Conservation (phyloP, 495 filamentous ascomycete species). For the Penicillium malachiteum region DNA sequence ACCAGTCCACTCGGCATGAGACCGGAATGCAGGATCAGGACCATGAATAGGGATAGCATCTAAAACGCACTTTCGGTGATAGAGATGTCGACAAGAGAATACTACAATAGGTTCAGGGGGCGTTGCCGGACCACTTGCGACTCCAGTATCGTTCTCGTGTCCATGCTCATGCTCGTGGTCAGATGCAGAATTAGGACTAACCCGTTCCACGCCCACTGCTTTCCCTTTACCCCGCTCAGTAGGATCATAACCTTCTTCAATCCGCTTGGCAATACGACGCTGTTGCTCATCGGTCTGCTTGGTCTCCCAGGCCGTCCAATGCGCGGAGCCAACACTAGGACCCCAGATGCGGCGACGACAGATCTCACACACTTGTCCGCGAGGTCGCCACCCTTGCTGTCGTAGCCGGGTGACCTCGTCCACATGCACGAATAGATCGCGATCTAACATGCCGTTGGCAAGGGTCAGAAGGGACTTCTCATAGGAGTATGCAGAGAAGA, state of each 20-base stretch:
- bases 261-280: conserved; percentile 30
- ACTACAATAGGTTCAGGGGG: conserved; percentile 42
- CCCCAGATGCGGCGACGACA: conserved; percentile 88
- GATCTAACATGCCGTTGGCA: conserved; percentile 82
- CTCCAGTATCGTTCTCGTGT: conserved; percentile 2
- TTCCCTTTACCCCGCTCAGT: conserved; percentile 43
- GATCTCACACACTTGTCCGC: conserved; percentile 80
- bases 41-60: conserved; percentile 17
- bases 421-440: conserved; percentile 85
- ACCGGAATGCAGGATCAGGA: conserved; percentile 18
- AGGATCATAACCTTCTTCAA: conserved; percentile 30
- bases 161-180: conserved; percentile 18
- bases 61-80: conserved; percentile 50
- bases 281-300: conserved; percentile 49
- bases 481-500: conserved; percentile 94
- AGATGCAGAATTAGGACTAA: conserved; percentile 1
- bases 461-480: conserved; percentile 84
- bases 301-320: conserved; percentile 80
- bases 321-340: conserved; percentile 71
- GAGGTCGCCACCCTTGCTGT: conserved; percentile 86
- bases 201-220: conserved; percentile 25
- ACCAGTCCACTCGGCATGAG: conserved; percentile 28
- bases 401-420: conserved; percentile 69
- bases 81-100: conserved; percentile 57
- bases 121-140: neutral